phyloP scores from a whole-genome alignment of 805 yeast genomes.

The Kregervanrija pseudodelftensis region DNA sequence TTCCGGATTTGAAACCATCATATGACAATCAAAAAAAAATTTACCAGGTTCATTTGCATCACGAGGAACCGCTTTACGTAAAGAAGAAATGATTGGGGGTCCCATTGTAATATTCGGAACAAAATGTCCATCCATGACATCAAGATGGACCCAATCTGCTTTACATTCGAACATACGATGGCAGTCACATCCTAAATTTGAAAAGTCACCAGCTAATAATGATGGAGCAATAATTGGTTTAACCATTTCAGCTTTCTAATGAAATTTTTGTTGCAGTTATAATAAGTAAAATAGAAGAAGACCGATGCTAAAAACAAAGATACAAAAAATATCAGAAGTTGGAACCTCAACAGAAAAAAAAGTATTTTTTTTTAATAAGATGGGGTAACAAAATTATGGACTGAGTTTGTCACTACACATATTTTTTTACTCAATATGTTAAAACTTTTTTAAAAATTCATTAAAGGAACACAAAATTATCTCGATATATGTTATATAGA shows the following conservation, averaged over 20 bases:
- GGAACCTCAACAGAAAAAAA: too few relatives aligned
- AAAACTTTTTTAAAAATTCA: too few relatives aligned
- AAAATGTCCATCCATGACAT: constrained; percentile 98
- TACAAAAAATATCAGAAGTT: background rate
- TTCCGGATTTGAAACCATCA: constrained; percentile 94
- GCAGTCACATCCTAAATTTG: constrained; percentile 84
- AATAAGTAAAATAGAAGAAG: background rate
- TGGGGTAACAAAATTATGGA: too few relatives aligned
- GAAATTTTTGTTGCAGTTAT: background rate
- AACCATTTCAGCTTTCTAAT: constrained; percentile 41
- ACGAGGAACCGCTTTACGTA: constrained; percentile 73
- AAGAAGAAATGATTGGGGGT: constrained; percentile 74
- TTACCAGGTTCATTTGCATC: constrained; percentile 13
- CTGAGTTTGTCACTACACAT: too few relatives aligned
- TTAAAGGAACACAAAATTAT: too few relatives aligned
- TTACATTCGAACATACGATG: constrained; percentile 68
- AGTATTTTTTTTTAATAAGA: too few relatives aligned
- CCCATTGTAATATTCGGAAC: constrained; percentile 96
- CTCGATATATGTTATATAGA: too few relatives aligned
- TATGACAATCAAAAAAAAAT: constrained; percentile 83
- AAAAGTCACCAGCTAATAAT: constrained; percentile 85
- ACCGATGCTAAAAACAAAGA: background rate
- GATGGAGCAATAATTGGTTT: constrained; percentile 89
- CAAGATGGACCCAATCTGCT: constrained; percentile 97
- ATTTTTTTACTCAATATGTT: too few relatives aligned